phyloP scores from a whole-genome alignment of 2,329 filamentous ascomycete species.

The Botrytis porri region DNA sequence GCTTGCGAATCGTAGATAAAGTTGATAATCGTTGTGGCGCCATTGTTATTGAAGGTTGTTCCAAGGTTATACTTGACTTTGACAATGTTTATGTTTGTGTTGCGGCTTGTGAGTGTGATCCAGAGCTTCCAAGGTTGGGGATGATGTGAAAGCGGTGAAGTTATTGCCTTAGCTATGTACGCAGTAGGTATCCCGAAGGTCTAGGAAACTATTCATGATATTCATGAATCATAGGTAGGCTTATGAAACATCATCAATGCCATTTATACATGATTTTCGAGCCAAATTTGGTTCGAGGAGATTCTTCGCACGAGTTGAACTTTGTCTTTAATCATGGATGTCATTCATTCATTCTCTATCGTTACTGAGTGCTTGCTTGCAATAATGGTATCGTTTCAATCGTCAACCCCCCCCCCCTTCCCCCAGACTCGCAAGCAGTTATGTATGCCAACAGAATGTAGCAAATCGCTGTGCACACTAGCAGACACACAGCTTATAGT shows the following conservation, averaged over 20 bases:
- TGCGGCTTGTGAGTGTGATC: conserved; percentile 14
- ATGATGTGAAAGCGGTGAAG: conserved; percentile 22
- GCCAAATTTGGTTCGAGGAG: background rate
- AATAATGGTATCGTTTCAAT: conserved; percentile 10
- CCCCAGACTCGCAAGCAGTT: background rate
- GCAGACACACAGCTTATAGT: background rate
- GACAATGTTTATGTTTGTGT: conserved; percentile 9
- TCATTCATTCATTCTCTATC: conserved; percentile 19
- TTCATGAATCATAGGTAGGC: background rate
- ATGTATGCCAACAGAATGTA: background rate
- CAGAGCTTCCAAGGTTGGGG: background rate
- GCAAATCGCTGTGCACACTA: background rate
- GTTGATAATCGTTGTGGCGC: conserved; percentile 28
- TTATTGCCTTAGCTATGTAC: conserved; percentile 9
- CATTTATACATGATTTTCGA: background rate
- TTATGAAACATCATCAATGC: background rate
- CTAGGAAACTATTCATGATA: conserved; percentile 5
- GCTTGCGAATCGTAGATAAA: conserved; percentile 36
- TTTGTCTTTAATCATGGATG: conserved; percentile 9
- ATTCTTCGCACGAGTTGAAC: background rate
- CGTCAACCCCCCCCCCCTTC: background rate
- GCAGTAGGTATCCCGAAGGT: background rate
- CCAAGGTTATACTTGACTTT: conserved; percentile 3
- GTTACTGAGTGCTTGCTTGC: background rate
- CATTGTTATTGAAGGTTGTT: conserved; percentile 29